Conservation (phyloP, 257 asterid genomes). For the Linaria vulgaris region DNA sequence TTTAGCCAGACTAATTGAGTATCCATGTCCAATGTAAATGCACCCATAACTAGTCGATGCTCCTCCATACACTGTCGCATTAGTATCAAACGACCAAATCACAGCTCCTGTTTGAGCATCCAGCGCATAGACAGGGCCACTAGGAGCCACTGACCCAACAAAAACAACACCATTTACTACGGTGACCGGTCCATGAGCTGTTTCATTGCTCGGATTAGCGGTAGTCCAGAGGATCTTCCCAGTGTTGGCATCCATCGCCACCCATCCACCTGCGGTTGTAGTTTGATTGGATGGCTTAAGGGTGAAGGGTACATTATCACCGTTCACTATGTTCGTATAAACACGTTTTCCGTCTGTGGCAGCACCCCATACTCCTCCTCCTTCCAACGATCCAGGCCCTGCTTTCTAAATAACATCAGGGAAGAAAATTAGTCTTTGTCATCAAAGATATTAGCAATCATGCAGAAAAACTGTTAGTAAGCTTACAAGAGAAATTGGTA, state of each 20-base stretch:
- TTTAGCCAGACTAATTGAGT: slow-evolving; percentile 46
- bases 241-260: slow-evolving; percentile 66
- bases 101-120: slow-evolving; percentile 59
- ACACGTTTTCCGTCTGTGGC: slow-evolving; percentile 61
- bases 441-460: too few relatives aligned
- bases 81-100: slow-evolving; percentile 55
- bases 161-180: slow-evolving; percentile 59
- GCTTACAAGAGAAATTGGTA: too few relatives aligned
- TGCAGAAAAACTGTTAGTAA: too few relatives aligned
- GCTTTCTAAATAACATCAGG: slow-evolving; percentile 37
- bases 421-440: too few relatives aligned
- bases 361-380: slow-evolving; percentile 86
- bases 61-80: slow-evolving; percentile 78
- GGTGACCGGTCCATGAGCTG: slow-evolving; percentile 64
- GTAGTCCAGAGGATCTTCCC: slow-evolving; percentile 72
- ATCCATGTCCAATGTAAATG: slow-evolving; percentile 68
- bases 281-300: slow-evolving; percentile 52
- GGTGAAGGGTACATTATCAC: slow-evolving; percentile 37
- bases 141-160: slow-evolving; percentile 64
- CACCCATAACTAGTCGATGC: slow-evolving; percentile 75
- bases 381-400: slow-evolving; percentile 67
- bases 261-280: slow-evolving; percentile 82
- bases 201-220: slow-evolving; percentile 72
- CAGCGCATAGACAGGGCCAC: slow-evolving; percentile 70
- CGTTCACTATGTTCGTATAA: slow-evolving; percentile 66